These are phyloP conservation scores for Hymenoscyphus albidus DNA, from an alignment of 2,329 filamentous ascomycete genomes.

Conservation along the genomic window DNA sequence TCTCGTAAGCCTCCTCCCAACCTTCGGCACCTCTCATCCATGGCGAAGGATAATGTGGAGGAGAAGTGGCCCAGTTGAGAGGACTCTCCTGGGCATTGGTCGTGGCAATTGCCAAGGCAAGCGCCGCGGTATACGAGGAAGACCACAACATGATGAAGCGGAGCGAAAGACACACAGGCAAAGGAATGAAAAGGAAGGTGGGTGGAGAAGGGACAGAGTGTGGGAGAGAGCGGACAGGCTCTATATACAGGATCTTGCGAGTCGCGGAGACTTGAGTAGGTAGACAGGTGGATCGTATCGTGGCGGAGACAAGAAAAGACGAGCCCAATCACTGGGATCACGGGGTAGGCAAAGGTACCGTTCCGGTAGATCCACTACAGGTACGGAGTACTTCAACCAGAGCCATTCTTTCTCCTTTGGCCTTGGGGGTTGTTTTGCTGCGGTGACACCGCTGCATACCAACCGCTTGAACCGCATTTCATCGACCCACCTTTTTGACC, in stretches of 20 bases:
- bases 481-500: not conserved
- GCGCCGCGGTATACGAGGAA: slow-evolving; percentile 18
- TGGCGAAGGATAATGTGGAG: slow-evolving; percentile 34
- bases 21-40: slow-evolving; percentile 34
- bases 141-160: slow-evolving; percentile 24
- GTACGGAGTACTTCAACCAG: no score
- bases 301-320: no score
- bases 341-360: no score
- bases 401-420: not conserved
- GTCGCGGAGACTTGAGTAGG: not conserved
- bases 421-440: not conserved
- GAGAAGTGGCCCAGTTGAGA: slow-evolving; percentile 20
- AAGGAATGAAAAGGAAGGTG: slow-evolving; percentile 3
- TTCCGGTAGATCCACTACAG: not conserved
- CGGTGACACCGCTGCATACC: not conserved
- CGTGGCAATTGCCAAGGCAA: slow-evolving; percentile 19
- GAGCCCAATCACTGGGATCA: not conserved
- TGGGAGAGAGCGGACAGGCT: not conserved
- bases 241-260: slow-evolving; percentile 9
- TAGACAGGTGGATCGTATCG: no score
- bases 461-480: not conserved
- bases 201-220: slow-evolving; percentile 4
- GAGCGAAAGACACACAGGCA: not conserved
- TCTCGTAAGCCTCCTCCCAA: slow-evolving; percentile 69
- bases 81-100: slow-evolving; percentile 26